phyloP scores from a whole-genome alignment of 345 rosid species.

The Arabis hirsuta region DNA sequence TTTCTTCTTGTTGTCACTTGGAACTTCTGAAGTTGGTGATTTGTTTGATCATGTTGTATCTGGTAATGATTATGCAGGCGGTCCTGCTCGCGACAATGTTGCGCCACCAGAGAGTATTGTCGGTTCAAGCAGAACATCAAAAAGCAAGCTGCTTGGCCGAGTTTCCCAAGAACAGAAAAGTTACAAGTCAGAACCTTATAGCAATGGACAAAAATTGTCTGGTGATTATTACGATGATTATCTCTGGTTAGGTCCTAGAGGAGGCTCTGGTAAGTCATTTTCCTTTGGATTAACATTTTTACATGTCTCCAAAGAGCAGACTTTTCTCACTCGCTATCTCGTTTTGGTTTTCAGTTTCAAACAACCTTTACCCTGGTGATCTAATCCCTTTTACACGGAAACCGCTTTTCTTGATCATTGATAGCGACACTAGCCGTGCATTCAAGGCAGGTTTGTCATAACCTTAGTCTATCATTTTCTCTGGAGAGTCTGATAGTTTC shows the following conservation, averaged over 20 bases:
- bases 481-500: slow-evolving; percentile 30
- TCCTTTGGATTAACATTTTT: slow-evolving; percentile 13
- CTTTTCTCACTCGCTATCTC: slow-evolving; percentile 19
- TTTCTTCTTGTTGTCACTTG: slow-evolving; percentile 34
- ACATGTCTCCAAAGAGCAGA: slow-evolving; percentile 3
- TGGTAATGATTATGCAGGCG: slow-evolving; percentile 56
- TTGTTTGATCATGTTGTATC: slow-evolving; percentile 6
- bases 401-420: slow-evolving; percentile 91
- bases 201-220: slow-evolving; percentile 56
- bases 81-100: slow-evolving; percentile 49
- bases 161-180: slow-evolving; percentile 56
- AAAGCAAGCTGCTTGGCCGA: slow-evolving; percentile 56
- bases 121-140: slow-evolving; percentile 66
- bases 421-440: slow-evolving; percentile 98
- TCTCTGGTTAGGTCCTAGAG: slow-evolving; percentile 84
- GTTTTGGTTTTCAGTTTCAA: slow-evolving; percentile 59
- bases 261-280: slow-evolving; percentile 63
- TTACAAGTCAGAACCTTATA: slow-evolving; percentile 50
- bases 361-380: slow-evolving; percentile 88
- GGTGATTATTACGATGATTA: slow-evolving; percentile 52
- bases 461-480: slow-evolving; percentile 50
- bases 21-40: slow-evolving; percentile 26
- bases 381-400: slow-evolving; percentile 91
- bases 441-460: slow-evolving; percentile 99
- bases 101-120: slow-evolving; percentile 55